Evolutionary conservation across 163 green algal species (phyloP), one percentile per base, ranked within the genome.

Genomic region (Volvox carteri): DNA sequence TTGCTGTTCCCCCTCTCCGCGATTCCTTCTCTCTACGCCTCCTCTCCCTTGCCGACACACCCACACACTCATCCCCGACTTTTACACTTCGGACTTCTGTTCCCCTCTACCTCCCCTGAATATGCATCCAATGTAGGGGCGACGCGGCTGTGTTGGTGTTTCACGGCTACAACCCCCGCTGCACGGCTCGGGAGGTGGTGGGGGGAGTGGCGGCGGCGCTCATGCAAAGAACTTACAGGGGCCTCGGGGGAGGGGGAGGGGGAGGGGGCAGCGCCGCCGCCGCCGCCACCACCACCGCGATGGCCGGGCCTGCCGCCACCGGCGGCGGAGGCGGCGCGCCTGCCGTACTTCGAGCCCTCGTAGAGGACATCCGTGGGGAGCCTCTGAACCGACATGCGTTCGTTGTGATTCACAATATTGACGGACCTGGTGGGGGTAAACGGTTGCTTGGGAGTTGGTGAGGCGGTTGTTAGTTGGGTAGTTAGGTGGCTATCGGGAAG

Each of bases 381-480:
- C 76, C 73, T 14, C 12, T 33, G 11, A 77, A 72, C 54, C 91
- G 90, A 33, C 86, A 87, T 35, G 84, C 97, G 14, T 98, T 98
- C 79, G 76, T 99, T 1, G 39, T 98, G 2, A 54, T 99, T 6
- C 94, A 99, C 94, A 98, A 97, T 94, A 96, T 99, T 23, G 97
- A 99, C 74, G 97, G 96, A 1, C 94, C 94, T 28, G 90, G 94
- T 94, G 39, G 5, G 56, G 2, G 46, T 62, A 46, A 23, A 4
- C 30, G 75, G 18, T 5, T 37, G 75, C 35, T 30, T 41, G 52
- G 2, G 52, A n/a, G n/a, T n/a, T n/a, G n/a, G n/a, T n/a, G n/a
- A n/a, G n/a, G n/a, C n/a, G n/a, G n/a, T n/a, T n/a, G n/a, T n/a
- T n/a, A n/a, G n/a, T n/a, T n/a, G n/a, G n/a, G n/a, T n/a, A n/a